Conservation (phyloP, 2,329 filamentous ascomycete genomes). For the Akanthomyces muscarius region DNA sequence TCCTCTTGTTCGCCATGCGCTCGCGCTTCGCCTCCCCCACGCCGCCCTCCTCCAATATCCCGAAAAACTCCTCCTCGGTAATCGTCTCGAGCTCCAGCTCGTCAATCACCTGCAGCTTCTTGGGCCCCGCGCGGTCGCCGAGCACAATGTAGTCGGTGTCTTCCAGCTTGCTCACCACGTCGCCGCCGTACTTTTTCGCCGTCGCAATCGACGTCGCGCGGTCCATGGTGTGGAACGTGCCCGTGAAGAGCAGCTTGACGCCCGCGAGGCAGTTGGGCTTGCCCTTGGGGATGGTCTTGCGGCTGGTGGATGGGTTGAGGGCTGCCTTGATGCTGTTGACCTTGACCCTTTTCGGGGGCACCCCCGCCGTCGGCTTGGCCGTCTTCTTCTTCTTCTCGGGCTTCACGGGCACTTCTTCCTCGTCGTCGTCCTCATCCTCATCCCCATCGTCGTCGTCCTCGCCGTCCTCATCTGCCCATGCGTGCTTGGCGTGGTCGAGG, state of each 20-base stretch:
- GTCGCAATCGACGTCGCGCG: conserved; percentile 15
- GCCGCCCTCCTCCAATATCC: conserved; percentile 12
- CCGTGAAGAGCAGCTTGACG: conserved; percentile 15
- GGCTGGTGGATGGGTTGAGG: not conserved
- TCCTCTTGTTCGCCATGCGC: conserved; percentile 14
- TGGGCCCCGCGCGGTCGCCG: conserved; percentile 12
- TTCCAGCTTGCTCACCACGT: conserved; percentile 16
- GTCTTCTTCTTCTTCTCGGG: not conserved
- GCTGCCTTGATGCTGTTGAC: not conserved
- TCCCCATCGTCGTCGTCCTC: not conserved
- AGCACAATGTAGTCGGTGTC: conserved; percentile 17
- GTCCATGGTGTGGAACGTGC: conserved; percentile 16
- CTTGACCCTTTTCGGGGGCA: not conserved
- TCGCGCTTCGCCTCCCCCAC: conserved; percentile 9
- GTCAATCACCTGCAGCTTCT: conserved; percentile 15
- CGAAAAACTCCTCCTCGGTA: conserved; percentile 12
- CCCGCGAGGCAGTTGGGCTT: conserved; percentile 5
- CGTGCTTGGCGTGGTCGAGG: not conserved
- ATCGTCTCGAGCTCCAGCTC: conserved; percentile 17
- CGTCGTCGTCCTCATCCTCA: not conserved
- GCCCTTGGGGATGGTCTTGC: conserved; percentile 15
- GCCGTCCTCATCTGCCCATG: not conserved
- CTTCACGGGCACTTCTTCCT: not conserved
- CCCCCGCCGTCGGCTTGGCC: not conserved
- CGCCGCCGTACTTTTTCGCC: conserved; percentile 12